Evolutionary conservation across 2,329 filamentous ascomycete genomes (phyloP).

Genomic region (Cordyceps militaris): DNA sequence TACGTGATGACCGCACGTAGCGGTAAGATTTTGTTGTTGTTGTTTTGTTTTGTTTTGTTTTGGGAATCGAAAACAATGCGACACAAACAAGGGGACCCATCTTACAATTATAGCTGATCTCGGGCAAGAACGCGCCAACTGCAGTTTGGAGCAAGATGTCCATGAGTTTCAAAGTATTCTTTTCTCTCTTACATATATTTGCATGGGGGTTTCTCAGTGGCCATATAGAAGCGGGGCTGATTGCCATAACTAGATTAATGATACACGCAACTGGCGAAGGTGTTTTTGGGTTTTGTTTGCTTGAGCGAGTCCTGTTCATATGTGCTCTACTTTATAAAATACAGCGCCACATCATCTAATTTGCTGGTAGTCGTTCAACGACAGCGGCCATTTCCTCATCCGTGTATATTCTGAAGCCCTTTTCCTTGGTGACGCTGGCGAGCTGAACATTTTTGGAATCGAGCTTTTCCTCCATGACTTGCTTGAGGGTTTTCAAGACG

Average conservation of each 20-base stretch:
- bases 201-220: not conserved
- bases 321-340: slow-evolving; percentile 16
- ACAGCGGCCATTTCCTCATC: slow-evolving; percentile 95
- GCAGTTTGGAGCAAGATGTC: not conserved
- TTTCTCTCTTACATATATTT: not conserved
- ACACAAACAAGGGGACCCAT: not conserved
- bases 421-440: slow-evolving; percentile 94
- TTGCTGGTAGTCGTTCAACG: slow-evolving; percentile 71
- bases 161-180: not conserved
- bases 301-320: slow-evolving; percentile 4
- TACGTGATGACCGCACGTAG: slow-evolving; percentile 34
- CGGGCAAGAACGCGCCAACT: not conserved
- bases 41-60: not conserved
- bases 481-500: slow-evolving; percentile 95
- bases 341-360: slow-evolving; percentile 33
- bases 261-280: not conserved
- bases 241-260: not conserved
- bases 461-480: slow-evolving; percentile 99
- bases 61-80: not conserved
- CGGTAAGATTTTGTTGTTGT: not conserved
- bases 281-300: not conserved
- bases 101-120: not conserved
- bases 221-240: not conserved
- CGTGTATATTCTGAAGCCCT: slow-evolving; percentile 96
- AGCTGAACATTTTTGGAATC: slow-evolving; percentile 98